Conservation (phyloP, 148 eudicot species). For the Vaccinium corymbosum region DNA sequence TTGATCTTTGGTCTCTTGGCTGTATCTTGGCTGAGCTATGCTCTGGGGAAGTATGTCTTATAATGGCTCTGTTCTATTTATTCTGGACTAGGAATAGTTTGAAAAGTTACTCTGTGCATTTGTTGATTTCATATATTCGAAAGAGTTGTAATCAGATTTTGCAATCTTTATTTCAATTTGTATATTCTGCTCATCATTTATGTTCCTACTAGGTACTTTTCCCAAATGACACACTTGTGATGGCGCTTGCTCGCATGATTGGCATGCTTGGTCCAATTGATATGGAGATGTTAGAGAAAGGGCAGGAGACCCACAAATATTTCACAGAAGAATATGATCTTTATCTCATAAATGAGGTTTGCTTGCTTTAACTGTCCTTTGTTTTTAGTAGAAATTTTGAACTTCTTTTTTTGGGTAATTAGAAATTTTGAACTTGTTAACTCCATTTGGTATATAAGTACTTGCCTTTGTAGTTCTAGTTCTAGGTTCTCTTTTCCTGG, state of each 20-base stretch:
- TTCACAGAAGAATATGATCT: slow-evolving; percentile 80
- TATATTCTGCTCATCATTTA: slow-evolving; percentile 17
- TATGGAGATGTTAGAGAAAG: slow-evolving; percentile 65
- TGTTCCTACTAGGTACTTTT: slow-evolving; percentile 63
- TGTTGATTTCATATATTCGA: slow-evolving; percentile 4
- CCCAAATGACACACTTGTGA: slow-evolving; percentile 69
- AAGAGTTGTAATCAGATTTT: not conserved
- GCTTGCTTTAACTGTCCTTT: slow-evolving; percentile 19
- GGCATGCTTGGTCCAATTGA: slow-evolving; percentile 87
- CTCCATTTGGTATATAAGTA: not conserved
- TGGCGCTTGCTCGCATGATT: slow-evolving; percentile 76
- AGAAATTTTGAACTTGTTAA: not conserved
- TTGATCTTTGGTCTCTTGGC: slow-evolving; percentile 95
- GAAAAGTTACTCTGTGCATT: not conserved
- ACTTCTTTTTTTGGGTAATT: not conserved
- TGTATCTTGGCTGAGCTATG: slow-evolving; percentile 88
- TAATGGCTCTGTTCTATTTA: slow-evolving; percentile 1
- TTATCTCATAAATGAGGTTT: slow-evolving; percentile 69
- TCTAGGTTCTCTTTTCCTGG: not conserved
- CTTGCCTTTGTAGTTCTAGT: not conserved
- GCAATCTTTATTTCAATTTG: not conserved
- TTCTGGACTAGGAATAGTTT: not conserved
- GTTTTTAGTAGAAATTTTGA: not conserved
- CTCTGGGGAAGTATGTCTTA: slow-evolving; percentile 70
- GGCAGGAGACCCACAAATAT: slow-evolving; percentile 85